A percentile compares a stretch with the other conserved stretches of the same genome.
These are phyloP conservation scores for Coemansia sp. DNA, from an alignment of 192 early-diverging fungal species.

Conservation along the genomic window DNA sequence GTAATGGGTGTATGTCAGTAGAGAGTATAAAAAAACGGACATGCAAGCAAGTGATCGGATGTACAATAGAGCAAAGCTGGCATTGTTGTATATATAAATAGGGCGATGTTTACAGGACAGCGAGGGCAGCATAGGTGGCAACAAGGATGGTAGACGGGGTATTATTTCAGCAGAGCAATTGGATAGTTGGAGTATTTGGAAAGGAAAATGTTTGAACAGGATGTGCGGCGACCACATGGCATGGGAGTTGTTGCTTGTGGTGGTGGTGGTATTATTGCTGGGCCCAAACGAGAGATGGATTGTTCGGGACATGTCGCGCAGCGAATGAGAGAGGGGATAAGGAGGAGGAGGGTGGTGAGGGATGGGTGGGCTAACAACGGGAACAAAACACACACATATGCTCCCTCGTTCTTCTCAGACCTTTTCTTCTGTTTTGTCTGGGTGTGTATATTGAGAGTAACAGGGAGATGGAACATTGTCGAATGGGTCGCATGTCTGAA, in stretches of 20 bases:
- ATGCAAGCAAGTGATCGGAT: conserved; percentile 1
- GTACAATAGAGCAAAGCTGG: background rate
- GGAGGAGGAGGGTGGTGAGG: conserved; percentile 3
- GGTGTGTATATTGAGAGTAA: too few species aligned
- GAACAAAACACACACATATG: background rate
- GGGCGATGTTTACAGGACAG: too few species aligned
- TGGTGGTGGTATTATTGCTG: too few species aligned
- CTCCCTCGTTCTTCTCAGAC: background rate
- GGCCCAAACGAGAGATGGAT: background rate
- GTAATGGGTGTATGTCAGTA: background rate
- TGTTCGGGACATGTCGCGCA: background rate
- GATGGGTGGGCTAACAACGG: background rate
- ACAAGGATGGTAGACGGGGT: too few species aligned
- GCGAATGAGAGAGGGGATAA: background rate
- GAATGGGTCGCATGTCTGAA: too few species aligned
- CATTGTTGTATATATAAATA: too few species aligned
- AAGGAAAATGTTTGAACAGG: background rate
- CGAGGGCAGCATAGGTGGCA: too few species aligned
- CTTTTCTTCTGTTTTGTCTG: background rate
- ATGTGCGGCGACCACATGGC: conserved; percentile 9
- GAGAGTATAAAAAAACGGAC: background rate
- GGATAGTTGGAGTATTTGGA: background rate
- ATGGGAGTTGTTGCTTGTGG: too few species aligned
- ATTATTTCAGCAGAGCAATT: too few species aligned
- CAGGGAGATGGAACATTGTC: too few species aligned